Percentiles rank a stretch among this genome's conserved stretches.
Evolutionary conservation across 768 basidiomycete species (phyloP).

Genomic region (Lanmaoa pseudosensibilis): DNA sequence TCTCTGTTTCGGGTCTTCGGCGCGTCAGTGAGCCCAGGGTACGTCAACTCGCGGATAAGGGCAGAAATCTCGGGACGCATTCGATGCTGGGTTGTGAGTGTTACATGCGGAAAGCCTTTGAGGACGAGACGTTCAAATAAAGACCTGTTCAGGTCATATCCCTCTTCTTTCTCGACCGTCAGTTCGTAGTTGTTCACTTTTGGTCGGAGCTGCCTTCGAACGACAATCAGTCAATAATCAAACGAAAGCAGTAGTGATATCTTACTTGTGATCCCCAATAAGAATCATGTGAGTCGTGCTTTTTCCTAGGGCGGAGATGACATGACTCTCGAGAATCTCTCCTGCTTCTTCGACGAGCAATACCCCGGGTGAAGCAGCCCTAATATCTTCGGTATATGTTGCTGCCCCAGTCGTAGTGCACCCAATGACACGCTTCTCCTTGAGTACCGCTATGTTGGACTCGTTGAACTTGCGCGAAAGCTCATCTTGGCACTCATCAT

Average conservation of each 20-base stretch:
- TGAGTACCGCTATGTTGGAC: constrained; percentile 36
- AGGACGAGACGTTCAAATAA: constrained; percentile 69
- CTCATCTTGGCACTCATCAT: constrained; percentile 39
- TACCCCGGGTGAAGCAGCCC: constrained; percentile 47
- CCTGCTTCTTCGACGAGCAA: constrained; percentile 73
- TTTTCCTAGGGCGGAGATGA: constrained; percentile 54
- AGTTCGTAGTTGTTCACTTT: constrained; percentile 67
- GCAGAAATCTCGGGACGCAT: constrained; percentile 75
- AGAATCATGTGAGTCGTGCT: constrained; percentile 55
- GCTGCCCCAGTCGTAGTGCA: constrained; percentile 74
- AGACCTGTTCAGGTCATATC: constrained; percentile 65
- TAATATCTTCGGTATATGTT: constrained; percentile 51
- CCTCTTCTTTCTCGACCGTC: constrained; percentile 67
- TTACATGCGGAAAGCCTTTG: constrained; percentile 60
- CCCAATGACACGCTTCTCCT: constrained; percentile 55
- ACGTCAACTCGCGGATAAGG: constrained; percentile 60
- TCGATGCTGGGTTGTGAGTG: constrained; percentile 59
- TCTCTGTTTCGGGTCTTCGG: constrained; percentile 48
- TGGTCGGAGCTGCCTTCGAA: constrained; percentile 62
- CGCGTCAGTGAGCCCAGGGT: constrained; percentile 62
- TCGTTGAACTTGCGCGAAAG: constrained; percentile 39
- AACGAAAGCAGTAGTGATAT: background rate
- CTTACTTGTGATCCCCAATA: constrained; percentile 74
- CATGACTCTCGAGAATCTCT: constrained; percentile 68
- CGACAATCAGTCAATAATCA: background rate